A percentile compares a stretch with the other conserved stretches of the same genome.
These are phyloP conservation scores for Fraxinus excelsior DNA, from an alignment of 257 asterid species.

Conservation along the genomic window DNA sequence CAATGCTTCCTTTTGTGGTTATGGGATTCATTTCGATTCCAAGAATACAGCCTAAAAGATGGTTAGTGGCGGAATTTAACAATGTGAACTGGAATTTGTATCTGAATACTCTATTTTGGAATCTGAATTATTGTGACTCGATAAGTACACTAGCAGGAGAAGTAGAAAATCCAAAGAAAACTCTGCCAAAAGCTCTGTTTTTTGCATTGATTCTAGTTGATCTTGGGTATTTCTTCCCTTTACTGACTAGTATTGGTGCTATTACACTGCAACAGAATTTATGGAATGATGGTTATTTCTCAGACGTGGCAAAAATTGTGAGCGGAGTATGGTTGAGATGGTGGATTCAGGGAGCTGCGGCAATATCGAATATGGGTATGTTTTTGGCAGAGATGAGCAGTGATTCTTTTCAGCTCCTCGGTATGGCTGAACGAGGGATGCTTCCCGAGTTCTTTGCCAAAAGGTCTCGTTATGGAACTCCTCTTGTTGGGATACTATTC, in stretches of 20 bases:
- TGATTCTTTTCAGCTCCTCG: conserved; percentile 73
- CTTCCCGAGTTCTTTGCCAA: conserved; percentile 55
- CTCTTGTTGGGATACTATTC: conserved; percentile 56
- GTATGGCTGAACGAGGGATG: conserved; percentile 85
- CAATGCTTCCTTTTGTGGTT: conserved; percentile 64
- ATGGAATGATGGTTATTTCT: conserved; percentile 70
- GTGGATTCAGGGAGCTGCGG: conserved; percentile 76
- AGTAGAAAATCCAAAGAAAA: conserved; percentile 56
- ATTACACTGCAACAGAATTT: conserved; percentile 45
- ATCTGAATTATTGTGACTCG: conserved; percentile 74
- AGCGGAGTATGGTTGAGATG: conserved; percentile 72
- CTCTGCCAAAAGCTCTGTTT: conserved; percentile 61
- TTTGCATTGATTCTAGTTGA: conserved; percentile 60
- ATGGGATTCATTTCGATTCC: conserved; percentile 72
- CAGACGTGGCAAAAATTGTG: conserved; percentile 51
- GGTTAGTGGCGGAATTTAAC: conserved; percentile 57
- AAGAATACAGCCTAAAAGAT: conserved; percentile 49
- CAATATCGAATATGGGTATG: conserved; percentile 73
- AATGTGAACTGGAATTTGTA: conserved; percentile 65
- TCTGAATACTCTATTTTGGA: conserved; percentile 68
- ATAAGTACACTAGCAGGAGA: conserved; percentile 70
- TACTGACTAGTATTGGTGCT: conserved; percentile 58
- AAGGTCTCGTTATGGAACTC: conserved; percentile 70
- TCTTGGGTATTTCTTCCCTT: conserved; percentile 59
- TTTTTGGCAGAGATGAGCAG: conserved; percentile 76